Evolutionary conservation across 306 rosid genomes (phyloP), one percentile per base, ranked within the genome.

Genomic region (Mimosa pudica): DNA sequence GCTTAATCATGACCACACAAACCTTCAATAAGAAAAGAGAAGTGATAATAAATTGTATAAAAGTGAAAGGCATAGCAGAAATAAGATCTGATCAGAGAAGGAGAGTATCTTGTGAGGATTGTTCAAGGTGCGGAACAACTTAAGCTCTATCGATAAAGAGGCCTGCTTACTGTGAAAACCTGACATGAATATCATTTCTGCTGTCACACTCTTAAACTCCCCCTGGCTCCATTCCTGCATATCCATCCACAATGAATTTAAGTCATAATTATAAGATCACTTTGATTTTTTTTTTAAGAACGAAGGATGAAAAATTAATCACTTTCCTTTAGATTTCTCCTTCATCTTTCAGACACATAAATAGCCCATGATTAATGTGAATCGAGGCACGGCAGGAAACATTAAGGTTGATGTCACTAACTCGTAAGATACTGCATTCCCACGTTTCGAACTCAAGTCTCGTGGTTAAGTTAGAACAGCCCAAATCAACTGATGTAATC

Each of bases 171-270:
- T 77, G 17, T 76, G 45, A 77, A 57, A 58, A 57, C 83, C 54
- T 3, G 84, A 84, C 41, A 67, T 78, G 71, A 81, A 80, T 30
- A 73, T 82, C 85, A 78, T 67, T 72, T 85, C 77, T 63, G 81
- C 90, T 2, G 74, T 49, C 67, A 86, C 81, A 33, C 81, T 52
- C 58, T 87, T 85, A 20, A 82, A 82, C 36, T 85, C 54, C 0
- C 87, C 79, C 4, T 4, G 14, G 74, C 88, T 80, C 87, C 85
- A 74, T 75, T 88, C 89, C 91, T 88, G 30, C 4, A 5, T 16
- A 68, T 2, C 30, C 30, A 33, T 75, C 45, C 66, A 75, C 1
- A 45, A 71, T 24, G 20, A n/a, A n/a, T n/a, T n/a, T n/a, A n/a
- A n/a, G n/a, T n/a, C n/a, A n/a, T n/a, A n/a, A n/a, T n/a, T n/a